These are phyloP conservation scores for Fomitiporia mediterranea DNA, from an alignment of 1,284 basidiomycete species.

Conservation along the genomic window DNA sequence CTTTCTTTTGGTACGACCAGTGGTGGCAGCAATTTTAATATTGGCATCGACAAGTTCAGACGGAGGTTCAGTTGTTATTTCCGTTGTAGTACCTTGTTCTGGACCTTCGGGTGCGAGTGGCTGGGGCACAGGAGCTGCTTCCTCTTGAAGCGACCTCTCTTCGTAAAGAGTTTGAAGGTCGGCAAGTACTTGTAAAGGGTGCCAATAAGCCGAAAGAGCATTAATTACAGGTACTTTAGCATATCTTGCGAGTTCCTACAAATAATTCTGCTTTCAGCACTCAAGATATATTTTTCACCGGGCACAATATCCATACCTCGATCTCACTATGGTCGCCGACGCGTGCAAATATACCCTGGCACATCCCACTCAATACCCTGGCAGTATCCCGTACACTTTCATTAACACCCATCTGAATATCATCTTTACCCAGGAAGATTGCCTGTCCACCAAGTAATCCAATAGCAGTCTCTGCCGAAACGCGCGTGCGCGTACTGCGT, in stretches of 20 bases:
- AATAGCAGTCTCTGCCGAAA: conserved; percentile 83
- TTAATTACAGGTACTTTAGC: conserved; percentile 94
- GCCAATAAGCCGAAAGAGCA: conserved; percentile 92
- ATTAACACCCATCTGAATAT: conserved; percentile 97
- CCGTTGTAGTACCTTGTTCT: background rate
- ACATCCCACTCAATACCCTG: conserved; percentile 90
- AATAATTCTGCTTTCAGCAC: background rate
- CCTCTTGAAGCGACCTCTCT: conserved; percentile 49
- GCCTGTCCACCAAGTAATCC: conserved; percentile 82
- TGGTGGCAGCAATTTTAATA: conserved; percentile 14
- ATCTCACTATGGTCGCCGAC: conserved; percentile 91
- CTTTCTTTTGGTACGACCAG: too few species aligned
- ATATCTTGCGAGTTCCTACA: conserved; percentile 80
- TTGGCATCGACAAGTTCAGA: background rate
- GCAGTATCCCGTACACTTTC: conserved; percentile 85
- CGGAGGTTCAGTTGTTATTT: background rate
- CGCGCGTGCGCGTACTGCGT: conserved; percentile 87
- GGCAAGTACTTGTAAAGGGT: conserved; percentile 94
- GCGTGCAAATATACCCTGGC: conserved; percentile 95
- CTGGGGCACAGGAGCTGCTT: conserved; percentile 10
- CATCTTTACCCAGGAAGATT: conserved; percentile 86
- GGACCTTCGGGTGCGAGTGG: background rate
- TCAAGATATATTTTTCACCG: background rate
- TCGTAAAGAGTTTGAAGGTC: conserved; percentile 91
- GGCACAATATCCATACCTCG: conserved; percentile 52